A percentile compares a stretch with the other conserved stretches of the same genome.
Evolutionary conservation across 1,284 basidiomycete genomes (phyloP).

Genomic region (Flammula alnicola): DNA sequence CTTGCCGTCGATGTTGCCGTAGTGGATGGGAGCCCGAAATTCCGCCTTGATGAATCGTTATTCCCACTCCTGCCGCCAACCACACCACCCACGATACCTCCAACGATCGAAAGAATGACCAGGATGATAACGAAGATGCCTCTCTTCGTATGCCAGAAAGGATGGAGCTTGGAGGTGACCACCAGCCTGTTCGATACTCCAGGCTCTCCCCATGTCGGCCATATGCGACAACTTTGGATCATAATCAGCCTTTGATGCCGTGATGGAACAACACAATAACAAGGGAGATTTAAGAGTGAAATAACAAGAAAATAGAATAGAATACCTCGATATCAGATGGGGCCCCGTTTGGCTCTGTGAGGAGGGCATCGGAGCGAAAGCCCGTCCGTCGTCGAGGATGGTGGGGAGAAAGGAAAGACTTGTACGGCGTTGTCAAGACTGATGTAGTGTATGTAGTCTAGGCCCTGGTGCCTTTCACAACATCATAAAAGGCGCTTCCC

Average conservation of each 20-base stretch:
- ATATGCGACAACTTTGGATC: conserved; percentile 1
- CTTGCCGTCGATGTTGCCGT: background rate
- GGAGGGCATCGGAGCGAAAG: conserved; percentile 6
- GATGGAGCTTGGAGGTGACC: conserved; percentile 21
- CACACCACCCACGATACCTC: conserved; percentile 61
- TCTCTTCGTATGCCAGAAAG: conserved; percentile 24
- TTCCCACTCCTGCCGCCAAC: conserved; percentile 52
- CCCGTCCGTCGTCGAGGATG: conserved; percentile 1
- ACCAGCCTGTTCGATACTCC: conserved; percentile 10
- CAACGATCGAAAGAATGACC: conserved; percentile 47
- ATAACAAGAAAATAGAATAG: background rate
- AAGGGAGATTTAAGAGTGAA: background rate
- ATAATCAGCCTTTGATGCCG: conserved; percentile 6
- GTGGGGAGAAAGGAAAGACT: background rate
- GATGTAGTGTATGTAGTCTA: conserved; percentile 2
- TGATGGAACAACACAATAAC: background rate
- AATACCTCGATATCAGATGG: conserved; percentile 12
- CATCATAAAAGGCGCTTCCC: conserved; percentile 12
- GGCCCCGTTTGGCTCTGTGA: conserved; percentile 4
- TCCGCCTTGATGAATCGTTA: conserved; percentile 24
- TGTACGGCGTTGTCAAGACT: conserved; percentile 11
- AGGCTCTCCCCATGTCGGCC: background rate
- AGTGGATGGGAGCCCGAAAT: background rate
- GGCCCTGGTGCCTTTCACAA: conserved; percentile 12
- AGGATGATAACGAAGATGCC: conserved; percentile 17